These are phyloP conservation scores for Areca catechu DNA, from an alignment of 176 grass and related monocot genomes.

Conservation along the genomic window DNA sequence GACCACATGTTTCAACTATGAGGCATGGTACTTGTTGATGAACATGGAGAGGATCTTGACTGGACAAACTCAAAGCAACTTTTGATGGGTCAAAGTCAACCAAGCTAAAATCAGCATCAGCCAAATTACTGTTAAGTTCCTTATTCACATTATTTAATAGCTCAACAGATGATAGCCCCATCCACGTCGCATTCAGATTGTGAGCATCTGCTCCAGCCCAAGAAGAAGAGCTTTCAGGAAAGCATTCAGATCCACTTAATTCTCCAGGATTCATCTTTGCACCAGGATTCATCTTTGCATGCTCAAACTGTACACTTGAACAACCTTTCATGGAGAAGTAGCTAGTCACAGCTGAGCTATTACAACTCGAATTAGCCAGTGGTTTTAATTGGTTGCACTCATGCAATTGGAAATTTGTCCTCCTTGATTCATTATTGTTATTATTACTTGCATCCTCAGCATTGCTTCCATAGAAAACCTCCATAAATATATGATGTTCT, in stretches of 20 bases:
- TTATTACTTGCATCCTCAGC: neutral
- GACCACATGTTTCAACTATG: conserved; percentile 6
- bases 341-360: conserved; percentile 4
- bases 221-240: conserved; percentile 3
- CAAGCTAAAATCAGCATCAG: conserved; percentile 10
- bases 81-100: neutral
- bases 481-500: conserved; percentile 61
- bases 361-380: neutral
- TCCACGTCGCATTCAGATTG: conserved; percentile 11
- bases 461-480: conserved; percentile 34
- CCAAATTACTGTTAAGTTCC: conserved; percentile 11
- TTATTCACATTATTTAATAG: neutral
- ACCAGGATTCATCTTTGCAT: neutral
- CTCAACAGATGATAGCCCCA: conserved; percentile 21
- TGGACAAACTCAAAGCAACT: neutral
- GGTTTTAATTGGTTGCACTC: neutral
- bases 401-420: conserved; percentile 15
- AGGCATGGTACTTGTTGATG: neutral
- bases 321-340: neutral
- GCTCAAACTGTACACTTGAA: neutral
- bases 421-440: neutral
- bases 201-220: conserved; percentile 5
- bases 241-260: conserved; percentile 2
- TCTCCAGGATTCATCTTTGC: conserved; percentile 2
- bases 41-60: neutral